phyloP scores from a whole-genome alignment of 2,329 filamentous ascomycete genomes.

The Cladosporium sp. region DNA sequence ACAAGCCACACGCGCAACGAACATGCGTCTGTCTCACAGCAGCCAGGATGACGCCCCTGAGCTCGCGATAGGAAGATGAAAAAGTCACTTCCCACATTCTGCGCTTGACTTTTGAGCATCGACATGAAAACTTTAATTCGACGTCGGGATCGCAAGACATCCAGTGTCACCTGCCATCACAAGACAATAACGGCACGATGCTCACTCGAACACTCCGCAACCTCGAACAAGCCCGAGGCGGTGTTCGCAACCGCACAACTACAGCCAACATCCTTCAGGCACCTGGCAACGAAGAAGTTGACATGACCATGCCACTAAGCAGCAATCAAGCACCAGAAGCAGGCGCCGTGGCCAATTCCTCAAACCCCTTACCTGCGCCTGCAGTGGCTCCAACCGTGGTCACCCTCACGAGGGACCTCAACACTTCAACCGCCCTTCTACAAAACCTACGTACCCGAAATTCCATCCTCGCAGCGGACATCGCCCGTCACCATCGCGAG shows the following conservation, averaged over 20 bases:
- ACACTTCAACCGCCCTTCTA: neutral
- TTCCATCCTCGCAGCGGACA: neutral
- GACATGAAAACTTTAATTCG: neutral
- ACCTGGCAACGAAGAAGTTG: neutral
- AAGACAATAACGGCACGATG: neutral
- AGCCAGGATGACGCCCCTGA: neutral
- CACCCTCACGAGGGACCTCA: neutral
- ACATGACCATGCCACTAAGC: neutral
- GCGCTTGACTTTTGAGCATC: neutral
- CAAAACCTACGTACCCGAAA: neutral
- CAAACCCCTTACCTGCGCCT: neutral
- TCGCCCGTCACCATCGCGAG: neutral
- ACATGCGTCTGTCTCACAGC: slow-evolving; percentile 5
- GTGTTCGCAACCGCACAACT: neutral
- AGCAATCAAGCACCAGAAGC: neutral
- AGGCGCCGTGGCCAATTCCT: neutral
- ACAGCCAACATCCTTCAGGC: neutral
- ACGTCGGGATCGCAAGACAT: neutral
- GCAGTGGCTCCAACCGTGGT: neutral
- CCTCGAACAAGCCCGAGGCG: slow-evolving; percentile 1
- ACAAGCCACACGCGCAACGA: neutral
- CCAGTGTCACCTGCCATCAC: neutral
- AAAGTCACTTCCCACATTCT: neutral
- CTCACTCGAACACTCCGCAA: slow-evolving; percentile 6
- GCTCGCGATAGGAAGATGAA: neutral